Base-by-base conservation (phyloP, 768 basidiomycete genomes). In the Amanita fuliginea region DNA sequence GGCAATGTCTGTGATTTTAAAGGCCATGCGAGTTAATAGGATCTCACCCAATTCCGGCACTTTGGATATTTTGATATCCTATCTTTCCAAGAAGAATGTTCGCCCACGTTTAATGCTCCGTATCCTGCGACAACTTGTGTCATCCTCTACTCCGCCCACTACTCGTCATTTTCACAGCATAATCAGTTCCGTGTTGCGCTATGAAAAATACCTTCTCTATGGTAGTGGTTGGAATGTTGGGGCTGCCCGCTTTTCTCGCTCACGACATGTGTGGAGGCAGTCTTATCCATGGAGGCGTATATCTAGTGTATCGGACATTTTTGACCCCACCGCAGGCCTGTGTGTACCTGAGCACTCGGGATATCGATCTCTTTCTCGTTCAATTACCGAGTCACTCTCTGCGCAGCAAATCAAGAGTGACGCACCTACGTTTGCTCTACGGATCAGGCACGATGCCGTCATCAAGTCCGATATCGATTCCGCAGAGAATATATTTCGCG, bases 361-460 rank as follows among this genome's bases (percentile, higher is more conserved):
- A 14, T 60, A 65, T 49, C 57, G 58, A 52, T 53, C 60, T 9
- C 59, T 67, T 24, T 57, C 74, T 11, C 63, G 61, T 30, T 66
- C 77, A 6, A 59, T 78, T 41, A 21, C 78, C 7, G 63, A 69
- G 42, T 74, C 76, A 6, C 62, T 87, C 32, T 56, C 60, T 24
- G 64, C 60, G 13, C 74, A 77, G 36, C 65, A 67, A 24, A 62
- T 82, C 42, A 72, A 70, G 55, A 73, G 73, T 52, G 82, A 89
- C 59, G 65, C 70, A 30, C 70, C 73, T 24, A 76, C 79, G 46
- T 64, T 80, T 45, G 77, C 75, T 6, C 63, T 86, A 54, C 79
- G 83, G 39, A 78, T 91, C 50, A 67, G 72, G 53, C 75, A 78
- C 41, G 80, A 86, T 52, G 78, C 73, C 6, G 67, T 78, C 16